Evolutionary conservation across 805 yeast genomes (phyloP), one percentile per base, ranked within the genome.

Genomic region (Torulaspora microellipsoides): DNA sequence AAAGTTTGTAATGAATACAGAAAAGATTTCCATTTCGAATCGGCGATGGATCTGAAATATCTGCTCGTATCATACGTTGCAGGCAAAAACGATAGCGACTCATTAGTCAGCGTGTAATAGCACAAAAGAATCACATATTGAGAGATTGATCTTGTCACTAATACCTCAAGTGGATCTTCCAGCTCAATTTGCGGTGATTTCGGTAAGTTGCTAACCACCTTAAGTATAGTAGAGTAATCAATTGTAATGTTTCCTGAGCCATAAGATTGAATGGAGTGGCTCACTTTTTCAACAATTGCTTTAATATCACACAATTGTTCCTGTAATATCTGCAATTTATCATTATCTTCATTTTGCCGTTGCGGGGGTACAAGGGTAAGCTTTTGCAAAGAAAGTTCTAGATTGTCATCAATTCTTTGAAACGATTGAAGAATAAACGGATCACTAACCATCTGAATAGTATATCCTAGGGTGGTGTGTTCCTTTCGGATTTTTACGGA

Each of bases 1-100:
- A 42, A 27, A 9, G 54, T 51, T 40, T 60, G 65, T 20, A 60
- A 30, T 2, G 51, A 45, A 39, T 58, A 58, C 2, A 54, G 40
- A 4, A 52, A 23, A n/a, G 55, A 51, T 36, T 49, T 51, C 8
- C 38, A 28, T 8, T 38, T 43, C n/a, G 62, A 50, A 31, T 35
- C 38, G 6, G 38, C 25, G 6, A 54, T 42, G 1, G 46, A 40
- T 12, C 51, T 42, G 42, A 43, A 60, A 46, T 59, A 60, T 10
- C 36, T 20, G n/a, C 44, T 48, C 3, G 54, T 48, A n/a, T 52
- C 58, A n/a, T 50, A 45, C 3, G 49, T 43, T n/a, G 17, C 28
- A 6, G 59, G 56, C 14, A 60, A 34, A 23, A 34, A 39, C 10
- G 40, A 35, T 9, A 60, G 37, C 2, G 52, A 48, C 12, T 50